Percentiles rank a stretch among this genome's conserved stretches.
phyloP scores from a whole-genome alignment of 2,329 filamentous ascomycete species.

The Verticillium nonalfalfae region DNA sequence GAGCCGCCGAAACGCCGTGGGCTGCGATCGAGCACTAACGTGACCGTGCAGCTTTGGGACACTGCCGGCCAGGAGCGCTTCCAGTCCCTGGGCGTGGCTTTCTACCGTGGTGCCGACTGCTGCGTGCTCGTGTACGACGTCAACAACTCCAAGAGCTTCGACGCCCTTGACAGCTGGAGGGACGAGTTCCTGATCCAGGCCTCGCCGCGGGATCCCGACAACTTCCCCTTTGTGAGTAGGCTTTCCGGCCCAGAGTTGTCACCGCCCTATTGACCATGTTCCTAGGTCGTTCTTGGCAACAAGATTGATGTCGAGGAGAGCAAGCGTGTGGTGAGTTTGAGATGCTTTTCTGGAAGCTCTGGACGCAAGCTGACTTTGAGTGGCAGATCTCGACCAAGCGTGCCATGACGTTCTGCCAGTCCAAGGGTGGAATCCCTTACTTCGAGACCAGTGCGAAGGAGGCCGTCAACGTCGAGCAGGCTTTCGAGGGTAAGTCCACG shows the following conservation, averaged over 20 bases:
- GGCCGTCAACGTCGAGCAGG: slow-evolving; percentile 91
- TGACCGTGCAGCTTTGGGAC: slow-evolving; percentile 78
- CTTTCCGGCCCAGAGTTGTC: too few species aligned
- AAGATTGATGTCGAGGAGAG: slow-evolving; percentile 99
- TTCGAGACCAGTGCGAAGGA: slow-evolving; percentile 99
- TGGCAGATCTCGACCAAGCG: slow-evolving; percentile 84
- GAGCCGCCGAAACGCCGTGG: slow-evolving; percentile 2
- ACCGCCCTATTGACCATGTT: slow-evolving; percentile 11
- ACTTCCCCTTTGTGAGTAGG: slow-evolving; percentile 83
- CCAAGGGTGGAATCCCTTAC: slow-evolving; percentile 94
- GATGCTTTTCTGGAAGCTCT: neutral
- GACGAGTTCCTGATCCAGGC: slow-evolving; percentile 98
- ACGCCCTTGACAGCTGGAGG: slow-evolving; percentile 95
- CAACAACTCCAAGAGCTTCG: slow-evolving; percentile 99
- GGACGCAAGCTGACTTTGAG: neutral
- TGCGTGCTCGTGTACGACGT: slow-evolving; percentile 97
- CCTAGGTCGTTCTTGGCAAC: slow-evolving; percentile 87
- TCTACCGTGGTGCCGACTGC: slow-evolving; percentile 96
- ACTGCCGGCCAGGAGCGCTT: slow-evolving; percentile 96
- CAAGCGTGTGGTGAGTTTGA: slow-evolving; percentile 70
- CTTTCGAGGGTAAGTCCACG: slow-evolving; percentile 52
- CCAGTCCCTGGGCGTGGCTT: slow-evolving; percentile 93
- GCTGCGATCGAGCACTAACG: neutral
- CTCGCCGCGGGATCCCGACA: slow-evolving; percentile 91
- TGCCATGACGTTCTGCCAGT: slow-evolving; percentile 95